Base-by-base conservation (phyloP, 768 basidiomycete genomes). In the Russula olivacea region DNA sequence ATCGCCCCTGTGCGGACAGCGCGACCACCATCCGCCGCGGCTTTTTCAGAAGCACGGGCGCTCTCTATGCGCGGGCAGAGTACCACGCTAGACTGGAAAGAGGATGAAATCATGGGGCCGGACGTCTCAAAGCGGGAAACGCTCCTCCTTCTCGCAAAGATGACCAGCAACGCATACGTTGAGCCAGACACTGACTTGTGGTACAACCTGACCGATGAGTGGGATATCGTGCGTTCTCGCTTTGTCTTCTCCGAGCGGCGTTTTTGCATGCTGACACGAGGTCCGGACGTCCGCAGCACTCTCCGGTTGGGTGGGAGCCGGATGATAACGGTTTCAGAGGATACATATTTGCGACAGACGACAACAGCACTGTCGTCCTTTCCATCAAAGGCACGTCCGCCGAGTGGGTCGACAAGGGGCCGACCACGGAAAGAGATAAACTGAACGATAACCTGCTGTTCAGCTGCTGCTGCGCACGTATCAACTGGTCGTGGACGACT, bases 381-480 rank as follows among this genome's bases (percentile, higher is more conserved):
- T 83, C 92, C 25, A 80, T 98, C 74, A 98, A 98, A 71, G 96
- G 96, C n/a, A 98, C 96, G 0, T 91, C 91, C 1, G 85, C 89
- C 1, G 79, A 80, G 11, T 76, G 86, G 69, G 80, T 91, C 9
- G 84, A 83, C 19, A 87, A 89, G 2, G 93, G 93, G 5, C 87
- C 90, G 14, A 97, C 95, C 10, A 80, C 83, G 45, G 81, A 79
- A 70, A 97, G 89, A 74, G 96, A 98, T 77, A 96, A 94, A 75
- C 74, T 87, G 61, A 98, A 98, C 74, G 95, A 98, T 69, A 98
- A 96, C 71, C 76, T 95, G n/a, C 76, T 98, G 38, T 96, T 96
- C 76, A 89, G 92, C 4, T 98, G 96, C 74, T 98, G 96, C 73
- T 98, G 96, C 70, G 95, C 93, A 2, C 81, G 89, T 8, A 91